These are phyloP conservation scores for Cadophora malorum DNA, from an alignment of 2,329 filamentous ascomycete genomes.

Conservation along the genomic window DNA sequence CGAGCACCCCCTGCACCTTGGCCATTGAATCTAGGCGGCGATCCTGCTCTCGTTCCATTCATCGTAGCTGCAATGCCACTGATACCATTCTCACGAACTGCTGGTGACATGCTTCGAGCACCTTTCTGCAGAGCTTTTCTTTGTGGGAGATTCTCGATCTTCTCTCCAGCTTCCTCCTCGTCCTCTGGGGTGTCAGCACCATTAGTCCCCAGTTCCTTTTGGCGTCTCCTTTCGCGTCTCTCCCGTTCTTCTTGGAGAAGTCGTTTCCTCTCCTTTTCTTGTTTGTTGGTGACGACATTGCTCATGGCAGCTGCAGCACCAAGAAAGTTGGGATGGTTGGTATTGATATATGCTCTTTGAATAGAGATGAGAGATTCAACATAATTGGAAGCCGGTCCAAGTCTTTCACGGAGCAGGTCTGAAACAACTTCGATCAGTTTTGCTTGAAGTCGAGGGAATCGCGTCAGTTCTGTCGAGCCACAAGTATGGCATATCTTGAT, in stretches of 20 bases:
- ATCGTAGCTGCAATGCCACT: slow-evolving; percentile 67
- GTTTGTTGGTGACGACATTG: slow-evolving; percentile 91
- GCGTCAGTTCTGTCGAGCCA: slow-evolving; percentile 89
- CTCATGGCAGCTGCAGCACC: slow-evolving; percentile 97
- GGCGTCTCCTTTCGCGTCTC: slow-evolving; percentile 79
- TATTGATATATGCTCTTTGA: slow-evolving; percentile 98
- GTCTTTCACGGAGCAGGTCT: slow-evolving; percentile 87
- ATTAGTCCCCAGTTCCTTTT: slow-evolving; percentile 85
- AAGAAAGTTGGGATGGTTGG: slow-evolving; percentile 98
- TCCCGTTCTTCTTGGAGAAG: slow-evolving; percentile 83
- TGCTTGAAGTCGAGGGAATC: slow-evolving; percentile 90
- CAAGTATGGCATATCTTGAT: slow-evolving; percentile 99
- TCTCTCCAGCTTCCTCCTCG: slow-evolving; percentile 58
- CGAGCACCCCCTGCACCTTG: slow-evolving; percentile 68
- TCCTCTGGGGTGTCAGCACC: slow-evolving; percentile 73
- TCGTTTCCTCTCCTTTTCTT: slow-evolving; percentile 88
- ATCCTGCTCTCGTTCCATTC: slow-evolving; percentile 68
- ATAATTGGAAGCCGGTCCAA: slow-evolving; percentile 88
- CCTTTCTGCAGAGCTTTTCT: slow-evolving; percentile 61
- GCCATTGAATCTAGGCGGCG: slow-evolving; percentile 66
- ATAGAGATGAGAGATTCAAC: slow-evolving; percentile 98
- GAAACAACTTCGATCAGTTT: slow-evolving; percentile 99
- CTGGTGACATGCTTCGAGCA: slow-evolving; percentile 82
- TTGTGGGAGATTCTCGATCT: slow-evolving; percentile 61
- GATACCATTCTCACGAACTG: slow-evolving; percentile 71